Conservation (phyloP, 225 moss, liverwort and hornwort species). For the Sphagnum contortum region DNA sequence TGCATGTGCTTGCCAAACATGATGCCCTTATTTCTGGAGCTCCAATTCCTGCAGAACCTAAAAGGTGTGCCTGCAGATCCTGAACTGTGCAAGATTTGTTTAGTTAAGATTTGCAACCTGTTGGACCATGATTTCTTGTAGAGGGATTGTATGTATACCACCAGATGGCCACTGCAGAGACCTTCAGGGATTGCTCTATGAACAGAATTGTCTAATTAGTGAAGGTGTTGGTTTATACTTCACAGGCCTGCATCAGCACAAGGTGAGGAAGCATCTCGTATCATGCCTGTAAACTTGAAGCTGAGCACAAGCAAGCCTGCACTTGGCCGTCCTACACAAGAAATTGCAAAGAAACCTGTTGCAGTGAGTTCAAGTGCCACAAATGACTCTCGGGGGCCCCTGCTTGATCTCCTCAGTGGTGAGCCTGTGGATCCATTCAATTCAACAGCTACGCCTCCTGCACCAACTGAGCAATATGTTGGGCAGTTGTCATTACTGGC, state of each 20-base stretch:
- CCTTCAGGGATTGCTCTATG: no score
- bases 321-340: constrained; percentile 50
- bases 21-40: constrained; percentile 75
- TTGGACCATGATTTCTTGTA: no score
- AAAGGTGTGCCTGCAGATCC: constrained; percentile 21
- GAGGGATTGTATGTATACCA: no score
- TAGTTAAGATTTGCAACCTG: not conserved
- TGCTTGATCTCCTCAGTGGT: constrained; percentile 77
- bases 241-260: not conserved
- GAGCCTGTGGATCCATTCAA: constrained; percentile 38
- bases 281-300: constrained; percentile 17
- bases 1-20: constrained; percentile 71
- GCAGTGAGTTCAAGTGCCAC: constrained; percentile 9
- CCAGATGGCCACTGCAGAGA: no score
- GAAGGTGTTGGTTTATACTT: not conserved
- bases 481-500: constrained; percentile 28
- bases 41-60: constrained; percentile 42
- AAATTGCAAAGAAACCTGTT: constrained; percentile 30
- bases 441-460: constrained; percentile 24
- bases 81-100: constrained; percentile 11
- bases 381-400: constrained; percentile 19
- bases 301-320: constrained; percentile 34
- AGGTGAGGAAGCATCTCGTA: no score
- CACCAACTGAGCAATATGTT: not conserved
- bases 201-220: not conserved